Evolutionary conservation across 345 rosid species (phyloP), one percentile per base, ranked within the genome.

Genomic region (Arabidopsis suecica): DNA sequence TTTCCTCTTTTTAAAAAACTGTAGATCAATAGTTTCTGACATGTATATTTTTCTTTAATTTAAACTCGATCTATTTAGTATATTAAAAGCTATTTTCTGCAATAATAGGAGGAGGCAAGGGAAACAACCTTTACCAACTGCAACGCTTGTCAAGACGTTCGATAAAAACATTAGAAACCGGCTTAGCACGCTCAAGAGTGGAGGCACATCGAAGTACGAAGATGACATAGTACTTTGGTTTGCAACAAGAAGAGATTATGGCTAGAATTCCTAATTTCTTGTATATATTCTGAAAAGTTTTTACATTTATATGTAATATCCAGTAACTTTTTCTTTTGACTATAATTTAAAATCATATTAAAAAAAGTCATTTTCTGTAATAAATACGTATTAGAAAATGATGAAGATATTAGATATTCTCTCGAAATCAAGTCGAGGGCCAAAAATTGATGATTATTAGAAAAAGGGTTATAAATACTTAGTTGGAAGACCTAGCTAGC

Each of bases 401-500:
- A 36, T 58, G 36, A 59, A 18, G 44, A 36, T 18, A n/a, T 34
- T 34, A 58, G 6, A 4, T 9, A 57, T 34, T n/a, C 9, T 69
- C 20, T 33, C n/a, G 56, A 71, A 4, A 71, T 11, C 40, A 71
- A 4, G 60, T 11, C 40, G 20, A 69, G 13, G 37, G 54, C 75
- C 60, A 49, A 23, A 18, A 38, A 32, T 32, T 54, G 38, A 54
- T 32, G 28, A 45, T 12, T 23, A 13, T 54, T 25, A 57, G 14
- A 4, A 20, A 20, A 41, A 47, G 0, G 22, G 34, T 13, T 34
- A 49, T 54, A 38, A 28, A 51, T 30, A 72, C 42, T 16, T 28
- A 11, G 18, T 40, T 49, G 59, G 55, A 62, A 14, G 55, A 73
- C 55, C 16, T 63, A 64, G 48, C 48, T 73, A 60, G 28, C 18